Evolutionary conservation across 305 asterid species (phyloP).

Genomic region (Ajuga reptans): DNA sequence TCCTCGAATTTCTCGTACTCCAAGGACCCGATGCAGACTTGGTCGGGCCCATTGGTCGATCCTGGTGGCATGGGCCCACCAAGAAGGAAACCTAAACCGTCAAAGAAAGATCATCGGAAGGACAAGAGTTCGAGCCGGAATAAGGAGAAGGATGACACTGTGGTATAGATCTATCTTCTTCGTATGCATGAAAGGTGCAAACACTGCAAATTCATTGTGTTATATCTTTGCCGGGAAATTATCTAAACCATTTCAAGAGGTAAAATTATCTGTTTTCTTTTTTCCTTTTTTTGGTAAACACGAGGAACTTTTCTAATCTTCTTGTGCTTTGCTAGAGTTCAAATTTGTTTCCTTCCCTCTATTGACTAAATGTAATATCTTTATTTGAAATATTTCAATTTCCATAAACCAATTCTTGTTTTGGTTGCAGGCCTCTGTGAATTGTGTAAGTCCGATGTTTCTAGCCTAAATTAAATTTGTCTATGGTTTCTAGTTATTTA

Average conservation of each 20-base stretch:
- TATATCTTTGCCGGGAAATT: slow-evolving; percentile 23
- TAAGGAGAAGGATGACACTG: slow-evolving; percentile 36
- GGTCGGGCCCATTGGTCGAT: slow-evolving; percentile 79
- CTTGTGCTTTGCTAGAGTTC: slow-evolving; percentile 23
- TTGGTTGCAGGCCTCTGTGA: neutral
- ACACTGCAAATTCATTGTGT: slow-evolving; percentile 14
- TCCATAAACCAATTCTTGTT: neutral
- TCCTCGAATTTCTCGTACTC: slow-evolving; percentile 63
- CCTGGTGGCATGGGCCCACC: slow-evolving; percentile 40
- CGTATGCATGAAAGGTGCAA: slow-evolving; percentile 19
- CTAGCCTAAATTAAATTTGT: too few relatives aligned
- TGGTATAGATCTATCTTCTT: slow-evolving; percentile 16
- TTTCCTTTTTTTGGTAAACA: slow-evolving; percentile 15
- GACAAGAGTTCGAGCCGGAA: slow-evolving; percentile 31
- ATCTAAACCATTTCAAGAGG: slow-evolving; percentile 32
- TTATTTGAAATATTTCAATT: neutral
- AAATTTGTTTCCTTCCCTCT: slow-evolving; percentile 8
- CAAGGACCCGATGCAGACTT: slow-evolving; percentile 64
- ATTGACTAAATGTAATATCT: neutral
- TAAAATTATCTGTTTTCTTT: slow-evolving; percentile 25
- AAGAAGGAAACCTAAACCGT: slow-evolving; percentile 48
- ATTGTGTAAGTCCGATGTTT: too few relatives aligned
- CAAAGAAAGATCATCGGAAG: slow-evolving; percentile 39
- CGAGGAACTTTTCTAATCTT: slow-evolving; percentile 25
- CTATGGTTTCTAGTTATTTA: too few relatives aligned